Conservation (phyloP, 2,329 filamentous ascomycete genomes). For the Davidsoniella eucalypti region DNA sequence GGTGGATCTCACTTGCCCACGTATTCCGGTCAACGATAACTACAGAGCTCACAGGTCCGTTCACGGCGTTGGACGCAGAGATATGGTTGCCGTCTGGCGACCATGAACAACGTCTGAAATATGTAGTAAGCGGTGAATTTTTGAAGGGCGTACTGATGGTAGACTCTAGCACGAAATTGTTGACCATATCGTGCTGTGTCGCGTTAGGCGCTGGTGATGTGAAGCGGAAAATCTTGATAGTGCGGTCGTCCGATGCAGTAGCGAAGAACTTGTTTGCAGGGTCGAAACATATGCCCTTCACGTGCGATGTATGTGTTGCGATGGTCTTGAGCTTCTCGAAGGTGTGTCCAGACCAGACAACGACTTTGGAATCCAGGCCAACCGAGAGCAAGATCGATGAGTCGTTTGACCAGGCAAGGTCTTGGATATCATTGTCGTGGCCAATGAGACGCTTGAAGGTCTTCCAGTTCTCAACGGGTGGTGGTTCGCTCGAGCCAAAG, state of each 20-base stretch:
- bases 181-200: constrained; percentile 84
- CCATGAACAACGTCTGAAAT: constrained; percentile 94
- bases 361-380: constrained; percentile 90
- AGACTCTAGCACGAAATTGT: constrained; percentile 91
- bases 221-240: constrained; percentile 92
- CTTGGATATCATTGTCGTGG: constrained; percentile 97
- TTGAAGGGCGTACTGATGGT: constrained; percentile 78
- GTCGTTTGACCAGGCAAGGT: constrained; percentile 91
- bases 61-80: constrained; percentile 89
- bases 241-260: constrained; percentile 89
- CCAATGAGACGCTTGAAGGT: constrained; percentile 85
- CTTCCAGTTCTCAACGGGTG: constrained; percentile 95
- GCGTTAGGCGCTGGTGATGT: constrained; percentile 81
- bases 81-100: constrained; percentile 95
- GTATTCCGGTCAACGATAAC: constrained; percentile 82
- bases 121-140: constrained; percentile 86
- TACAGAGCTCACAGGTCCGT: constrained; percentile 91
- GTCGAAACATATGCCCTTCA: constrained; percentile 97
- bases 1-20: constrained; percentile 93
- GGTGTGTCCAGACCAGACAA: constrained; percentile 94
- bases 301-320: constrained; percentile 85
- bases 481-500: constrained; percentile 77
- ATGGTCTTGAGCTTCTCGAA: constrained; percentile 96
- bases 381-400: constrained; percentile 93
- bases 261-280: constrained; percentile 99